Base-by-base conservation (phyloP, 495 filamentous ascomycete species). In the Podospora bellae-mahoneyi region DNA sequence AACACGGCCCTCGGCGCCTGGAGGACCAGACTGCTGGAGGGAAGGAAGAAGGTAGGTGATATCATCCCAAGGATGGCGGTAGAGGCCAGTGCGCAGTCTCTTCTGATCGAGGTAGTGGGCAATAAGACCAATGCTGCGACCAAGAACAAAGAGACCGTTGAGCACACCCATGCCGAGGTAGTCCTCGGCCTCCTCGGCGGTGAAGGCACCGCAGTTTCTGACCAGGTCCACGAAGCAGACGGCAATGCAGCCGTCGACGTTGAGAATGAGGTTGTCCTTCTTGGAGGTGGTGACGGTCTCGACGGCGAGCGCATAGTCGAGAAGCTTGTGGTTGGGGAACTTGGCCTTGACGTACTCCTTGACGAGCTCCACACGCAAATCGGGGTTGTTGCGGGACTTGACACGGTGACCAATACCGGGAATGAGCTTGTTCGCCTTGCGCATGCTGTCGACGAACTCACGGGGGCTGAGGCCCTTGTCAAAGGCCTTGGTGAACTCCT, bases 181-280 rank as follows among this genome's bases (percentile, higher is more conserved):
- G 78, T 93, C 91, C 79, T 93, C 90, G 61, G 90, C 90, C 81
- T 93, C 90, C 77, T 93, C 90, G 18, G 85, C 78, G 76, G 84
- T 88, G 88, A 99, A 99, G 65, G 95, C 95, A 82, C 95, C 95
- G 78, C 93, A 97, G 88, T 97, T 94, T 81, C 96, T 91, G 82
- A 99, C 87, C 69, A 99, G 83, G 73, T 99, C 95, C 66, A 99
- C 93, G 81, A 99, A 99, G 89, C 94, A 98, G 76, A 99, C 95
- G 72, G 95, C 95, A 72, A 99, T 88, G 79, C 92, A 96, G 71
- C 95, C 95, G 79, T 99, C 95, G 64, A 99, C 95, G 86, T 99
- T 99, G 70, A 99, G 90, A 74, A 99, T 99, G 67, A 99, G 89
- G 87, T 98, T 99, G 84, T 99, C 95, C 88, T 99, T 99, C 91